These are phyloP conservation scores for Fonsecaea multimorphosa DNA, from an alignment of 2,329 filamentous ascomycete genomes.

Conservation along the genomic window DNA sequence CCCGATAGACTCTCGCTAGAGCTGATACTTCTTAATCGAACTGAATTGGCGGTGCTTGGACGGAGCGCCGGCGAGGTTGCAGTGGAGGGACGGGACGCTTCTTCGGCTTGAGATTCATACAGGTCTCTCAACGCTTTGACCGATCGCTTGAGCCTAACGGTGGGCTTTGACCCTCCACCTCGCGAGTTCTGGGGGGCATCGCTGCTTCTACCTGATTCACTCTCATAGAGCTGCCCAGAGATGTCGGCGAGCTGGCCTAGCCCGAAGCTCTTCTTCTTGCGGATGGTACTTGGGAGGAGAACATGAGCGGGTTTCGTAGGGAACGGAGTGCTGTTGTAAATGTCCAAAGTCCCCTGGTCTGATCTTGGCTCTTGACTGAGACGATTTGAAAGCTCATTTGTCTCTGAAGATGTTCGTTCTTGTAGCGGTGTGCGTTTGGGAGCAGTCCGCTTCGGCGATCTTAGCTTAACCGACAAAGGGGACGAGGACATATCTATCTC, in stretches of 20 bases:
- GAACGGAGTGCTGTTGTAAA: slow-evolving; percentile 53
- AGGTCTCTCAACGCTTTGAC: slow-evolving; percentile 40
- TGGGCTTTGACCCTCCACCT: slow-evolving; percentile 27
- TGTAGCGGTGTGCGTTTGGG: slow-evolving; percentile 52
- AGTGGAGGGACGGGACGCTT: slow-evolving; percentile 37
- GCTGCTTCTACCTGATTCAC: slow-evolving; percentile 20
- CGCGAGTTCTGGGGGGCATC: slow-evolving; percentile 19
- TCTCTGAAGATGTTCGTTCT: slow-evolving; percentile 54
- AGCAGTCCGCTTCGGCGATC: slow-evolving; percentile 47
- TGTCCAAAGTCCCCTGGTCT: slow-evolving; percentile 43
- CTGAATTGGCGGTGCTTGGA: slow-evolving; percentile 32
- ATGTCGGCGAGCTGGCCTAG: slow-evolving; percentile 23
- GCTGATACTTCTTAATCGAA: slow-evolving; percentile 37
- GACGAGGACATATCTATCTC: slow-evolving; percentile 38
- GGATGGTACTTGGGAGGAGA: slow-evolving; percentile 48
- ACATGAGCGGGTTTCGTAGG: slow-evolving; percentile 57
- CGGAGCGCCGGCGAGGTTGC: slow-evolving; percentile 35
- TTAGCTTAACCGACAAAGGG: slow-evolving; percentile 36
- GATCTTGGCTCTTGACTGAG: slow-evolving; percentile 43
- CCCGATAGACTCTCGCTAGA: slow-evolving; percentile 38
- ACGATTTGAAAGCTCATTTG: slow-evolving; percentile 51
- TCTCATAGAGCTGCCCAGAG: slow-evolving; percentile 24
- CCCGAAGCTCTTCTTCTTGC: slow-evolving; percentile 33
- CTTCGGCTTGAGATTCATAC: slow-evolving; percentile 40
- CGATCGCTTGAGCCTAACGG: slow-evolving; percentile 39